Evolutionary conservation across 495 filamentous ascomycete genomes (phyloP).

Genomic region (Talaromyces liani): DNA sequence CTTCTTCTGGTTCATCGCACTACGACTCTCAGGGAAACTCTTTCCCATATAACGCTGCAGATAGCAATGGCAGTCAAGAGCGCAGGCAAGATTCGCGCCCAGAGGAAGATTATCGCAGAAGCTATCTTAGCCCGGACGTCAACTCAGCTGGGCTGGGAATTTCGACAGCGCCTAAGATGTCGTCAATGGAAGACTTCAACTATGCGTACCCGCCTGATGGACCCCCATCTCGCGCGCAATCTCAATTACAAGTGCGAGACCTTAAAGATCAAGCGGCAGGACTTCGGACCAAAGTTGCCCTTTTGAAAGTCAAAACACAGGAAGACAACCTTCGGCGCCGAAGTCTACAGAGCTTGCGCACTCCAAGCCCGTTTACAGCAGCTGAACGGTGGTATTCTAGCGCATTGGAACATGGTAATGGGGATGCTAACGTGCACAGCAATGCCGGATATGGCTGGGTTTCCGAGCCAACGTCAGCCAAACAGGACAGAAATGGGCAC

Average conservation of each 20-base stretch:
- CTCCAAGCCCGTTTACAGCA: slow-evolving; percentile 77
- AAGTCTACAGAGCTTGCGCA: slow-evolving; percentile 76
- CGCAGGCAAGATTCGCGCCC: slow-evolving; percentile 9
- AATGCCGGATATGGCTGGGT: slow-evolving; percentile 27
- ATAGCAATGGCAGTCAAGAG: slow-evolving; percentile 27
- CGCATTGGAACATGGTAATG: slow-evolving; percentile 32
- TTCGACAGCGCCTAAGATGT: slow-evolving; percentile 15
- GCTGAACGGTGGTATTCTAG: slow-evolving; percentile 69
- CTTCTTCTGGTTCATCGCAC: slow-evolving; percentile 27
- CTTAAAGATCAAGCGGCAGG: slow-evolving; percentile 91
- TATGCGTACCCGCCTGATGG: slow-evolving; percentile 28
- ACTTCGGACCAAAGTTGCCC: slow-evolving; percentile 84
- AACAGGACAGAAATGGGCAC: background rate
- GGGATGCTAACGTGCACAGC: slow-evolving; percentile 11
- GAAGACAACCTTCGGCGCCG: slow-evolving; percentile 76
- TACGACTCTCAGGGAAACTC: slow-evolving; percentile 32
- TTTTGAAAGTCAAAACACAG: slow-evolving; percentile 69
- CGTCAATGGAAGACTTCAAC: slow-evolving; percentile 28
- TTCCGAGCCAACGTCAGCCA: slow-evolving; percentile 13
- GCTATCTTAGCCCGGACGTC: slow-evolving; percentile 9
- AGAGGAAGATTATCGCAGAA: slow-evolving; percentile 6
- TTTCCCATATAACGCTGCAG: slow-evolving; percentile 31
- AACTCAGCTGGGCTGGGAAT: slow-evolving; percentile 26
- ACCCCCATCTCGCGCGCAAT: slow-evolving; percentile 37
- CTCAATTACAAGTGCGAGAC: slow-evolving; percentile 67